Conservation (phyloP, 2,329 filamentous ascomycete species). For the Chalaropsis thielavioides region DNA sequence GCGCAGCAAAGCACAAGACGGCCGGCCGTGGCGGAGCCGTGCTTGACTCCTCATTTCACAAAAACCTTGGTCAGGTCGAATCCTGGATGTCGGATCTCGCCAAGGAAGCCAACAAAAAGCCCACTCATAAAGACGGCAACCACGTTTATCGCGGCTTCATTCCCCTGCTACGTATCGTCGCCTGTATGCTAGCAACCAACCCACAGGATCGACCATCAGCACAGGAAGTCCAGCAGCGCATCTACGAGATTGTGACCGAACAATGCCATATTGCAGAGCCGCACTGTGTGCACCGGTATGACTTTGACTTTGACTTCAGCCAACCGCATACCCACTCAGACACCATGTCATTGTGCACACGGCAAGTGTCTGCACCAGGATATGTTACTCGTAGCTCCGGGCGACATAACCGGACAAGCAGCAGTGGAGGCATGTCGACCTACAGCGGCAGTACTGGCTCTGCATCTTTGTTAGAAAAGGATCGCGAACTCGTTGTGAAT, state of each 20-base stretch:
- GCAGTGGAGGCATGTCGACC: conserved; percentile 27
- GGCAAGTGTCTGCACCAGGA: conserved; percentile 20
- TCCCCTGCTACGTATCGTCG: conserved; percentile 38
- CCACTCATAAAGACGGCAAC: conserved; percentile 27
- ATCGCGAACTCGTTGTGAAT: conserved; percentile 8
- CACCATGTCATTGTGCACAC: conserved; percentile 18
- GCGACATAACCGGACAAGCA: conserved; percentile 24
- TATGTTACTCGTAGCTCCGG: conserved; percentile 3
- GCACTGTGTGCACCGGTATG: conserved; percentile 40
- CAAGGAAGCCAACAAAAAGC: conserved; percentile 41
- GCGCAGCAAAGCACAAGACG: conserved; percentile 49
- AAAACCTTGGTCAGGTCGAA: conserved; percentile 53
- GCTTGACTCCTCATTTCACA: conserved; percentile 57
- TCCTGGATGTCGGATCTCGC: conserved; percentile 50
- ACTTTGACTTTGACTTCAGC: conserved; percentile 24
- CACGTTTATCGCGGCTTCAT: conserved; percentile 36
- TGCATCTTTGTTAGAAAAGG: conserved; percentile 8
- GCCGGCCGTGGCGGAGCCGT: conserved; percentile 44
- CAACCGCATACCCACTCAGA: conserved; percentile 18
- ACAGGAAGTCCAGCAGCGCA: conserved; percentile 35
- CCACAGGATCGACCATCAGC: conserved; percentile 40
- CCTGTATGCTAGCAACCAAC: conserved; percentile 39
- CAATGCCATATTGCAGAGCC: conserved; percentile 34
- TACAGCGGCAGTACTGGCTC: conserved; percentile 22
- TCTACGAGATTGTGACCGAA: conserved; percentile 39